A percentile compares a stretch with the other conserved stretches of the same genome.
Conservation (phyloP, 2,329 filamentous ascomycete species). For the Colletotrichum sojae region DNA sequence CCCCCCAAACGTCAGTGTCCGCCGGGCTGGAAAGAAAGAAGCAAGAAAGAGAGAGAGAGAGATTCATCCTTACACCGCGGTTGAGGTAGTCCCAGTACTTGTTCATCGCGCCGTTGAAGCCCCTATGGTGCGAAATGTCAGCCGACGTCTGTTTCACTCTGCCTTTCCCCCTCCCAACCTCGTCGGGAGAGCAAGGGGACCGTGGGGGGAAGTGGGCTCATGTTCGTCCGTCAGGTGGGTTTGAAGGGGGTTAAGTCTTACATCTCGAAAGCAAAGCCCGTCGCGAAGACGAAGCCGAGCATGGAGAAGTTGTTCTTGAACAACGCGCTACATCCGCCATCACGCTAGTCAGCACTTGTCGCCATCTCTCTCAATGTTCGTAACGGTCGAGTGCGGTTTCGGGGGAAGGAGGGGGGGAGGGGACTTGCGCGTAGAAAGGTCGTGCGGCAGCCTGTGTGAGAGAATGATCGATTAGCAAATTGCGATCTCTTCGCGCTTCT, state of each 20-base stretch:
- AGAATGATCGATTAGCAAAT: conserved; percentile 53
- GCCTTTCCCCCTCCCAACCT: not conserved
- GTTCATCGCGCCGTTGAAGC: conserved; percentile 86
- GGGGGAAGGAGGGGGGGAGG: conserved; percentile 3
- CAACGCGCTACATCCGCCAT: conserved; percentile 72
- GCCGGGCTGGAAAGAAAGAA: too few species aligned
- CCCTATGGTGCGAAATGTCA: conserved; percentile 64
- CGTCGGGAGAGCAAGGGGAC: not conserved
- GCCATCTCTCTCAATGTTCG: not conserved
- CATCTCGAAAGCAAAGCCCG: conserved; percentile 95
- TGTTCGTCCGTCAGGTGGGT: not conserved
- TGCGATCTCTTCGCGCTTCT: conserved; percentile 4
- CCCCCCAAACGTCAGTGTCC: conserved; percentile 47
- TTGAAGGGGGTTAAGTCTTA: conserved; percentile 62
- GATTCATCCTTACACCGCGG: conserved; percentile 80
- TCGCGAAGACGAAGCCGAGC: conserved; percentile 86
- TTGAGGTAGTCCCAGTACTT: conserved; percentile 93
- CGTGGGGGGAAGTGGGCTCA: too few species aligned
- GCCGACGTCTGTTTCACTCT: conserved; percentile 1
- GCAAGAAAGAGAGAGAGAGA: not conserved
- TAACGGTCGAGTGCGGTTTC: not conserved
- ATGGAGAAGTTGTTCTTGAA: conserved; percentile 92
- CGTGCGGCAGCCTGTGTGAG: conserved; percentile 51
- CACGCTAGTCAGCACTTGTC: conserved; percentile 19
- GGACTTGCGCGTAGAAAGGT: conserved; percentile 58